These are phyloP conservation scores for Xenosphaeropsis pyriputrescens DNA, from an alignment of 2,329 filamentous ascomycete genomes.

Conservation along the genomic window DNA sequence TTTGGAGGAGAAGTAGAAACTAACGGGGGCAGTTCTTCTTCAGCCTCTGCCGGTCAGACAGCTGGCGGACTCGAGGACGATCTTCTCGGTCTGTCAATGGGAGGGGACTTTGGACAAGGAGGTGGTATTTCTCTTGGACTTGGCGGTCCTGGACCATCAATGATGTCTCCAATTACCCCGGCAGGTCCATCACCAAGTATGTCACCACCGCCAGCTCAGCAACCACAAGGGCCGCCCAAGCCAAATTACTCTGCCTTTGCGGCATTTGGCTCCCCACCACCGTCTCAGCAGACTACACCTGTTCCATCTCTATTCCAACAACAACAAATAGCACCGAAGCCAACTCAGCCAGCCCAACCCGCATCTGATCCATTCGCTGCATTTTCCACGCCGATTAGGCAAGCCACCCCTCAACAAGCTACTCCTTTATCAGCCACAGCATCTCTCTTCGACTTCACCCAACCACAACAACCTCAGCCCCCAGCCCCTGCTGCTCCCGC, in stretches of 20 bases:
- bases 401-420: conserved; percentile 31
- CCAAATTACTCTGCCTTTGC: conserved; percentile 35
- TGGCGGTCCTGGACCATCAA: conserved; percentile 47
- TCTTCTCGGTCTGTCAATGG: conserved; percentile 74
- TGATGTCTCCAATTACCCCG: conserved; percentile 49
- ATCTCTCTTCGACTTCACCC: conserved; percentile 24
- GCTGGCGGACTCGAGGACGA: conserved; percentile 73
- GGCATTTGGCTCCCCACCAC: conserved; percentile 34
- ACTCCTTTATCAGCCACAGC: conserved; percentile 36
- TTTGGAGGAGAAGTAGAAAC: conserved; percentile 54
- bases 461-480: conserved; percentile 20
- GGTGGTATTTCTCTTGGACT: conserved; percentile 78
- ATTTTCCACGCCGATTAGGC: conserved; percentile 26
- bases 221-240: conserved; percentile 6
- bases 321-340: conserved; percentile 17
- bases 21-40: conserved; percentile 33
- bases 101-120: conserved; percentile 50
- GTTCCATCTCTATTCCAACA: conserved; percentile 32
- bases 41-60: conserved; percentile 19
- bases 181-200: conserved; percentile 32
- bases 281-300: conserved; percentile 36
- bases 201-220: conserved; percentile 11
- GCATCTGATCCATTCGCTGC: conserved; percentile 42
- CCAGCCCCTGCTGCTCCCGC: conserved; percentile 11
- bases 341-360: conserved; percentile 21